Evolutionary conservation across 257 asterid species (phyloP).

Genomic region (Gynochthodes officinalis): DNA sequence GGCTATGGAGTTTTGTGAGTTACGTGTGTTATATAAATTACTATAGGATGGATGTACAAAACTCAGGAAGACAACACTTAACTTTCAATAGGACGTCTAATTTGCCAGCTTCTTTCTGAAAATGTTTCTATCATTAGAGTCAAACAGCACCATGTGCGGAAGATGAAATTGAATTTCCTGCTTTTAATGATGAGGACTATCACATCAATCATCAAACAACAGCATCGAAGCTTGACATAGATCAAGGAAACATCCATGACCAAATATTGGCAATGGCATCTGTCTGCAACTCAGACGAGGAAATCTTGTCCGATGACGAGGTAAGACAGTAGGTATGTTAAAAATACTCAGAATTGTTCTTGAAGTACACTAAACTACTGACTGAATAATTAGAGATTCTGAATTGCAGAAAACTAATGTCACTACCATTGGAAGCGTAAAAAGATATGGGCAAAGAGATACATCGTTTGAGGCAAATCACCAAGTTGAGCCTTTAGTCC

Average conservation of each 20-base stretch:
- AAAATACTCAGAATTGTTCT: neutral
- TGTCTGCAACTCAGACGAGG: constrained; percentile 43
- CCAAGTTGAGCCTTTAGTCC: constrained; percentile 51
- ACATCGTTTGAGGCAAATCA: constrained; percentile 49
- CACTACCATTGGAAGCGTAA: constrained; percentile 22
- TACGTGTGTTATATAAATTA: neutral
- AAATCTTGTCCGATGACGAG: constrained; percentile 51
- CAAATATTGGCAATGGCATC: constrained; percentile 27
- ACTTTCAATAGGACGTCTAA: neutral
- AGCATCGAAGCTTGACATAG: constrained; percentile 28
- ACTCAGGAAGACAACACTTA: neutral
- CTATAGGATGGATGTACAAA: neutral
- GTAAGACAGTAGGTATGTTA: constrained; percentile 29
- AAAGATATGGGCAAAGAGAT: constrained; percentile 29
- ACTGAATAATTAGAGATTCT: constrained; percentile 6
- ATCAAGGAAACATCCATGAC: constrained; percentile 22
- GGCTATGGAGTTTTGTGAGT: neutral
- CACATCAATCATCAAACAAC: constrained; percentile 21
- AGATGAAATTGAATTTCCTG: constrained; percentile 69
- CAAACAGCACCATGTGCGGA: constrained; percentile 33
- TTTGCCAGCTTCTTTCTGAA: constrained; percentile 24
- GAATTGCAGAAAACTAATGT: constrained; percentile 40
- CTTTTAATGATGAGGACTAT: constrained; percentile 38
- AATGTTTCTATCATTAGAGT: constrained; percentile 40
- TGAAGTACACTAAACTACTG: neutral